Conservation (phyloP, 1,139 yeast genomes). For the Protomyces arabidopsidicola region DNA sequence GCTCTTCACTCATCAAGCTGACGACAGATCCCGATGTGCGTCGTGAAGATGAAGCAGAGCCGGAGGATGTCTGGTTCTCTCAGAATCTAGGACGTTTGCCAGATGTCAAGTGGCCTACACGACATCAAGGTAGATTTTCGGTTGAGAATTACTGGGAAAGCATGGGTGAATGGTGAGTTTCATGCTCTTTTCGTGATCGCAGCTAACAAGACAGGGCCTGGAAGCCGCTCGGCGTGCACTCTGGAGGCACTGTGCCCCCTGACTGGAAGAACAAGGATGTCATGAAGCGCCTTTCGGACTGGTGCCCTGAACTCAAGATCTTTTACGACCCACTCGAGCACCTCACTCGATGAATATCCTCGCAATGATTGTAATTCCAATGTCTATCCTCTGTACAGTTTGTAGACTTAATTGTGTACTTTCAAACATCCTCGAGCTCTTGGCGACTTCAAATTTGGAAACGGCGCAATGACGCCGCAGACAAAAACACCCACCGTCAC, state of each 20-base stretch:
- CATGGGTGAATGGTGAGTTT: conserved; percentile 10
- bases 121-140: conserved; percentile 22
- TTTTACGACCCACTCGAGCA: conserved; percentile 15
- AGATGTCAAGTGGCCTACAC: conserved; percentile 14
- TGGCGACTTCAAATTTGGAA: background rate
- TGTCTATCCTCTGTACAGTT: background rate
- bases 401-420: too few species aligned
- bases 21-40: conserved; percentile 16
- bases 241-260: conserved; percentile 11
- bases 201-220: conserved; percentile 2
- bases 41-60: conserved; percentile 11
- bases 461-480: too few species aligned
- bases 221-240: conserved; percentile 19
- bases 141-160: conserved; percentile 20
- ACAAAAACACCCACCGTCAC: background rate
- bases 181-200: background rate
- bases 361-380: background rate
- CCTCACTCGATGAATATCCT: background rate
- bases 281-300: conserved; percentile 16
- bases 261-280: conserved; percentile 20
- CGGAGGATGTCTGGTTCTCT: conserved; percentile 25
- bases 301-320: conserved; percentile 23
- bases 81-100: conserved; percentile 2
- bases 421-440: too few species aligned
- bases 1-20: conserved; percentile 20